Percentiles rank a stretch among this genome's conserved stretches.
These are phyloP conservation scores for Aspergillus nanangensis DNA, from an alignment of 495 filamentous ascomycete genomes.

Conservation along the genomic window DNA sequence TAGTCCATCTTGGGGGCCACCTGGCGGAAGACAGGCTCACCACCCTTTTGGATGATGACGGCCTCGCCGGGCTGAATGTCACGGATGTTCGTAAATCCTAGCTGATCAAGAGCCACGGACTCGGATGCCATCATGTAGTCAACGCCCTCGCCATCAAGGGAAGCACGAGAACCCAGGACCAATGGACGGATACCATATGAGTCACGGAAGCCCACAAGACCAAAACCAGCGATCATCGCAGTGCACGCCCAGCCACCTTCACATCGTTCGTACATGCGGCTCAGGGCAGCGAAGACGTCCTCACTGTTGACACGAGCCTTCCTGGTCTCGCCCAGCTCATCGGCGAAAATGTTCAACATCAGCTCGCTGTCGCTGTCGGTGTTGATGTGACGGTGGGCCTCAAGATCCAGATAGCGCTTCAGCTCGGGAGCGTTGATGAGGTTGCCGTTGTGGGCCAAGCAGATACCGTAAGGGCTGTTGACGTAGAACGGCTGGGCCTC, in stretches of 20 bases:
- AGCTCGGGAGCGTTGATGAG: slow-evolving; percentile 88
- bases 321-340: slow-evolving; percentile 90
- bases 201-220: slow-evolving; percentile 87
- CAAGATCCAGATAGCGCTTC: slow-evolving; percentile 73
- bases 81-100: slow-evolving; percentile 75
- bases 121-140: slow-evolving; percentile 99
- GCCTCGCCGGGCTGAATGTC: slow-evolving; percentile 91
- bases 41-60: slow-evolving; percentile 86
- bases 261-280: slow-evolving; percentile 70
- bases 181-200: slow-evolving; percentile 87
- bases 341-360: slow-evolving; percentile 93
- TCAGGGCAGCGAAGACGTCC: slow-evolving; percentile 78
- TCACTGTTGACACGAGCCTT: slow-evolving; percentile 91
- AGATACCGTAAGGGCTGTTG: slow-evolving; percentile 81
- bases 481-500: slow-evolving; percentile 79
- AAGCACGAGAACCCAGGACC: slow-evolving; percentile 70
- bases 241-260: slow-evolving; percentile 85
- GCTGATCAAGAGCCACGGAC: slow-evolving; percentile 82
- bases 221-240: slow-evolving; percentile 92
- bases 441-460: slow-evolving; percentile 79
- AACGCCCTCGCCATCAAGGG: slow-evolving; percentile 58
- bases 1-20: slow-evolving; percentile 69
- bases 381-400: slow-evolving; percentile 94
- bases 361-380: slow-evolving; percentile 93
- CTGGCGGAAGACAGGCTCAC: slow-evolving; percentile 68